Base-by-base conservation (phyloP, 768 basidiomycete species). In the Panaeolus papilionaceus region DNA sequence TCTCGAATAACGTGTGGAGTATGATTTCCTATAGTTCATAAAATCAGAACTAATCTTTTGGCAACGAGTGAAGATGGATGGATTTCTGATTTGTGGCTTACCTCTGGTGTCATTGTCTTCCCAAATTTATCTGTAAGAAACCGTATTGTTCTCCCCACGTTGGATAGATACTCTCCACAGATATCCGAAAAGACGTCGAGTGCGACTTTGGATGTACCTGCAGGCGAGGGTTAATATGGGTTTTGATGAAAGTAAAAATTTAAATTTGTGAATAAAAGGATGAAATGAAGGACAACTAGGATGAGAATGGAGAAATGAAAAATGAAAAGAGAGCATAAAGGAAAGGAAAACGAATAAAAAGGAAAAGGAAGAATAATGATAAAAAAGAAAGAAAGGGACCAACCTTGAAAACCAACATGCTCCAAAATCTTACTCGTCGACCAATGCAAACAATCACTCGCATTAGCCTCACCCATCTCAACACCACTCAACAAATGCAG, bases 331-430 rank as follows among this genome's bases (percentile, higher is more conserved):
- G 28, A 63, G 11, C 10, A 1, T 44, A 47, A 49, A 37, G 9
- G 8, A 62, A 37, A 23, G 14, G 63, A 16, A 49, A 26, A 2
- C 14, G 8, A 54, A 38, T 11, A 2, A 45, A 49, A 49, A 9
- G 12, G 14, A 44, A 49, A 49, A 49, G 5, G 20, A 20, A 10
- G n/a, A 9, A 65, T 45, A 40, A 63, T 28, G 28, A 47, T 26
- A 67, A 62, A 4, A 58, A 54, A 64, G 61, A 61, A 23, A 18
- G 65, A 38, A 51, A 38, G 49, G 16, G 66, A 79, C 89, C 66
- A 66, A 92, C 95, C 94, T 84, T 98, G 96, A 74, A 98, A 98
- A 2, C 96, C 96, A 61, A 86, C 84, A 81, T 98, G 96, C 71
- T 97, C 95, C 72, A 98, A 74, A 63, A 97, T 84, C 80, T 93